phyloP scores from a whole-genome alignment of 495 filamentous ascomycete species.

The Geoglossum glabrum region DNA sequence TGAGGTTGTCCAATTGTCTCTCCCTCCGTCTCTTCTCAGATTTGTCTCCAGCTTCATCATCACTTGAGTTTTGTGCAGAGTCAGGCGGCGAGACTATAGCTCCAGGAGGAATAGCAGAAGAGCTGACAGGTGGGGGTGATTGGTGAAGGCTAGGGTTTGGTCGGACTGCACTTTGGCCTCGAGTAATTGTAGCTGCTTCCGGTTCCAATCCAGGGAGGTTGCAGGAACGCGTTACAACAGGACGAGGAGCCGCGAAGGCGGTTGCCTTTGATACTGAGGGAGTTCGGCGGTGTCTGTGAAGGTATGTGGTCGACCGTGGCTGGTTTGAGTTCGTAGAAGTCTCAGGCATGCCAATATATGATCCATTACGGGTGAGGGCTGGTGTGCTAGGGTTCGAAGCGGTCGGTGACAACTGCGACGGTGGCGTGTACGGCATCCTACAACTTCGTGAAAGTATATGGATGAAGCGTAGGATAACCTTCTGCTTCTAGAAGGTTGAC shows the following conservation, averaged over 20 bases:
- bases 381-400: slow-evolving; percentile 45
- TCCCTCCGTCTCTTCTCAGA: slow-evolving; percentile 22
- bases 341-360: slow-evolving; percentile 14
- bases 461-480: not conserved
- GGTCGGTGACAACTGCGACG: slow-evolving; percentile 59
- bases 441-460: not conserved
- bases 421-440: slow-evolving; percentile 85
- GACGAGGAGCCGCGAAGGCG: not conserved
- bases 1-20: slow-evolving; percentile 40
- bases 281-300: slow-evolving; percentile 44
- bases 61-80: slow-evolving; percentile 53
- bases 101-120: slow-evolving; percentile 51
- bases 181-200: not conserved
- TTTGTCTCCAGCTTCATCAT: slow-evolving; percentile 46
- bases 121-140: slow-evolving; percentile 56
- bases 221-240: not conserved
- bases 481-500: not conserved
- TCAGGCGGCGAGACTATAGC: slow-evolving; percentile 80
- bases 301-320: slow-evolving; percentile 57
- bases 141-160: slow-evolving; percentile 36
- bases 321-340: slow-evolving; percentile 30
- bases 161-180: not conserved
- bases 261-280: slow-evolving; percentile 22
- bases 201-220: not conserved
- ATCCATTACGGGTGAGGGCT: slow-evolving; percentile 29